These are phyloP conservation scores for Pholiota conissans DNA, from an alignment of 768 basidiomycete genomes.

Conservation along the genomic window DNA sequence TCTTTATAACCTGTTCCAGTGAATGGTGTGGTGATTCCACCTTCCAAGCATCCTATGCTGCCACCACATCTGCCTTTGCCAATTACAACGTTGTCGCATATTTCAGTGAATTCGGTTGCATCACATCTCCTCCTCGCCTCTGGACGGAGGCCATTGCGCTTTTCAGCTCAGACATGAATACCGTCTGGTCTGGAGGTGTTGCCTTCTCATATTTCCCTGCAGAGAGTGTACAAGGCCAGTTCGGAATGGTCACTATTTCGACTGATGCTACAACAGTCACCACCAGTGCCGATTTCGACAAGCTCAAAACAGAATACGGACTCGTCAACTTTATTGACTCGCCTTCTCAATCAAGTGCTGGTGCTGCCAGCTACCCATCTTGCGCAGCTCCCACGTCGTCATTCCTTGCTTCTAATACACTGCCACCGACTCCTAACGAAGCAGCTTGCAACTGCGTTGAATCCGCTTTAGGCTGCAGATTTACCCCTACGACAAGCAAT, in stretches of 20 bases:
- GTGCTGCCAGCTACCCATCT: constrained; percentile 52
- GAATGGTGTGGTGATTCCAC: constrained; percentile 79
- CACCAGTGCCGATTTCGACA: constrained; percentile 64
- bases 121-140: constrained; percentile 55
- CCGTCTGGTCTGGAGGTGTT: constrained; percentile 86
- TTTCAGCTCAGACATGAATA: constrained; percentile 69
- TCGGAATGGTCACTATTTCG: constrained; percentile 83
- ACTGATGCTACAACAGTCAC: constrained; percentile 66
- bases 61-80: constrained; percentile 52
- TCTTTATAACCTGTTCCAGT: constrained; percentile 35
- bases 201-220: constrained; percentile 93
- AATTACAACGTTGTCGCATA: constrained; percentile 80
- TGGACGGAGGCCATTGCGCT: constrained; percentile 82
- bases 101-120: constrained; percentile 88
- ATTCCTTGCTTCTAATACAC: constrained; percentile 62
- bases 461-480: constrained; percentile 67
- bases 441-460: constrained; percentile 78
- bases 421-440: constrained; percentile 86
- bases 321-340: constrained; percentile 58
- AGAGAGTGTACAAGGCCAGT: constrained; percentile 65
- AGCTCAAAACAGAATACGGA: constrained; percentile 62
- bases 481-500: constrained; percentile 63
- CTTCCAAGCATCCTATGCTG: constrained; percentile 56
- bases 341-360: constrained; percentile 43
- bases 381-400: constrained; percentile 66